Base-by-base conservation (phyloP, 2,329 filamentous ascomycete genomes). In the Aspergillus sojae region DNA sequence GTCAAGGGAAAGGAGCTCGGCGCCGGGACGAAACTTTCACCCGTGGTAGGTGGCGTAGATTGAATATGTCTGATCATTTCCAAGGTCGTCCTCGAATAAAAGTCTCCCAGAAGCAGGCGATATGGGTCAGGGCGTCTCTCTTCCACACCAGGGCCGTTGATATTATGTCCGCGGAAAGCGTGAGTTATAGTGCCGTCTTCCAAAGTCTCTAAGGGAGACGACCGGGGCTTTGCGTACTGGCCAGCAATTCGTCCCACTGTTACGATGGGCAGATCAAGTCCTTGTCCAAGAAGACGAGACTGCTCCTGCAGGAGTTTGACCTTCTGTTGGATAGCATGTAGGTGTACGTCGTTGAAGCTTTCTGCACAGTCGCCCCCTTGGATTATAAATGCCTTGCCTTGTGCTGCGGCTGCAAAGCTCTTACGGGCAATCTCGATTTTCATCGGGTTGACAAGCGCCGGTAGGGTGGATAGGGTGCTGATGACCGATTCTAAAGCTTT, bases 201-300 rank as follows among this genome's bases (percentile, higher is more conserved):
- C 5, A 88, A 26, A 14, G 58, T 86, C 80, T 97, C 94, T 19
- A 87, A 93, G 0, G 93, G 91, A 72, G 89, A 94, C 1, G 92
- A 96, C 62, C 94, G 84, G 4, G 94, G 94, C 81, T 97, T 97
- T 26, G 94, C 94, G 74, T 96, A 97, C 83, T 97, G 94, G 2
- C 94, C 94, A 7, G 94, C 94, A 89, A 97, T 96, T 64, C 94
- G 88, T 12, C 92, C 94, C 71, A 97, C 75, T 73, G 53, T 62
- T 55, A 62, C n/a, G n/a, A 65, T 54, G 34, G 63, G 61, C 53
- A 61, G 62, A 6, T 50, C 19, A n/a, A 63, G 28, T 3, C 39
- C 58, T 12, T 34, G 52, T 4, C 21, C 54, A 16, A 65, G 46
- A 16, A 63, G 45, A 12, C 9, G 45, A n/a, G 58, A 57, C 28